These are phyloP conservation scores for Tulasnella sp. DNA, from an alignment of 768 basidiomycete species.

Conservation along the genomic window DNA sequence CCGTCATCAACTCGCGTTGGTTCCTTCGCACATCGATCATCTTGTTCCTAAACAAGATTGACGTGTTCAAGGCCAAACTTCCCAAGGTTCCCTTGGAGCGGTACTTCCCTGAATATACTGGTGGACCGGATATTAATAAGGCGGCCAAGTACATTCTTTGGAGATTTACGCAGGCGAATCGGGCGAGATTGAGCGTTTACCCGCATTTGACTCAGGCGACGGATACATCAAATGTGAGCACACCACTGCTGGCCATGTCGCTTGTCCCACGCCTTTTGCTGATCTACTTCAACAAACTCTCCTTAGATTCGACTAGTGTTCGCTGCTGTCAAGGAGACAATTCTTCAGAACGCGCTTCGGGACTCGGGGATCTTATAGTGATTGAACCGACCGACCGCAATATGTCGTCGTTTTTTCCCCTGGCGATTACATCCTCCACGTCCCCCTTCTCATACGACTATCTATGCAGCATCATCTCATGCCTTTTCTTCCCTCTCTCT, in stretches of 20 bases:
- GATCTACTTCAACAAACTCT: neutral
- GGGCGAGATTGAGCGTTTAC: slow-evolving; percentile 76
- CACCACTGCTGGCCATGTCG: no score
- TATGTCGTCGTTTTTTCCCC: no score
- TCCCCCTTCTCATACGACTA: no score
- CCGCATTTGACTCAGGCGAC: slow-evolving; percentile 88
- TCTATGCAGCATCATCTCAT: no score
- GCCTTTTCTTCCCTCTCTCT: no score
- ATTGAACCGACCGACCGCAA: no score
- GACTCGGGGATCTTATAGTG: slow-evolving; percentile 68
- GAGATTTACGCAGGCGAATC: slow-evolving; percentile 89
- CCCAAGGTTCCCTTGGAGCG: slow-evolving; percentile 35
- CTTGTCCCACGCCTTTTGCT: neutral
- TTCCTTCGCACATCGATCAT: slow-evolving; percentile 38
- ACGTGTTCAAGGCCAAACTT: slow-evolving; percentile 39
- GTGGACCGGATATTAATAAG: slow-evolving; percentile 50
- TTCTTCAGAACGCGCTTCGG: slow-evolving; percentile 75
- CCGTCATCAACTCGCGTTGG: slow-evolving; percentile 38
- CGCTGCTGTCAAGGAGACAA: slow-evolving; percentile 87
- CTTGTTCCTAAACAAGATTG: slow-evolving; percentile 31
- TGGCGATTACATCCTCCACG: no score
- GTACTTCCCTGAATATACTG: slow-evolving; percentile 41
- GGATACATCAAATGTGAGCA: slow-evolving; percentile 67
- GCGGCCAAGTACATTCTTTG: slow-evolving; percentile 91
- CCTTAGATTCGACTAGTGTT: slow-evolving; percentile 48